Evolutionary conservation across 2,329 filamentous ascomycete species (phyloP).

Genomic region (Exophiala mesophila): DNA sequence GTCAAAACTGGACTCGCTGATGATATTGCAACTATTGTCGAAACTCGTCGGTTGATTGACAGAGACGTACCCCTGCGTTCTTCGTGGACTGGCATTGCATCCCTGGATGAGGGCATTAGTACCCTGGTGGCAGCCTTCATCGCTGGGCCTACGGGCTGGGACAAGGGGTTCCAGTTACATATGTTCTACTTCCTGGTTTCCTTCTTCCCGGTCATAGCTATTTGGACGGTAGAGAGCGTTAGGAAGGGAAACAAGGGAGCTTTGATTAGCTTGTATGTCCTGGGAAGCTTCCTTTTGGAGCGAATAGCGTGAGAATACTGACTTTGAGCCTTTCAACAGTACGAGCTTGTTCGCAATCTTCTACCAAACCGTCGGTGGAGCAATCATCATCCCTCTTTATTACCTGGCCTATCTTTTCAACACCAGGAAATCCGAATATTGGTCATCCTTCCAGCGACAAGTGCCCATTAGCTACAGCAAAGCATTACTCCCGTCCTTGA

Average conservation of each 20-base stretch:
- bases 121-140: slow-evolving; percentile 19
- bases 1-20: slow-evolving; percentile 6
- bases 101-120: slow-evolving; percentile 10
- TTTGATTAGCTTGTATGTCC: slow-evolving; percentile 17
- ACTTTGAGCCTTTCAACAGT: slow-evolving; percentile 7
- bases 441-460: slow-evolving; percentile 11
- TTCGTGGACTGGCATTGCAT: slow-evolving; percentile 13
- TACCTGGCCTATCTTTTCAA: slow-evolving; percentile 23
- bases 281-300: too few relatives aligned
- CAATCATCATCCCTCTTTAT: slow-evolving; percentile 27
- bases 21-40: slow-evolving; percentile 10
- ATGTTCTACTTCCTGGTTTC: slow-evolving; percentile 19
- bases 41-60: slow-evolving; percentile 7
- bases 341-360: slow-evolving; percentile 16
- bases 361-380: slow-evolving; percentile 21
- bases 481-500: slow-evolving; percentile 25
- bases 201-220: slow-evolving; percentile 15
- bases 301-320: too few relatives aligned
- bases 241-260: slow-evolving; percentile 12
- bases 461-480: slow-evolving; percentile 22
- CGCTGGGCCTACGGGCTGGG: slow-evolving; percentile 14
- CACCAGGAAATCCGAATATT: slow-evolving; percentile 17
- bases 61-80: slow-evolving; percentile 9
- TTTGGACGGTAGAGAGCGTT: slow-evolving; percentile 16
- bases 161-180: slow-evolving; percentile 13